Evolutionary conservation across 495 filamentous ascomycete species (phyloP), one percentile per base, ranked within the genome.

Genomic region (Neohortaea acidophila): DNA sequence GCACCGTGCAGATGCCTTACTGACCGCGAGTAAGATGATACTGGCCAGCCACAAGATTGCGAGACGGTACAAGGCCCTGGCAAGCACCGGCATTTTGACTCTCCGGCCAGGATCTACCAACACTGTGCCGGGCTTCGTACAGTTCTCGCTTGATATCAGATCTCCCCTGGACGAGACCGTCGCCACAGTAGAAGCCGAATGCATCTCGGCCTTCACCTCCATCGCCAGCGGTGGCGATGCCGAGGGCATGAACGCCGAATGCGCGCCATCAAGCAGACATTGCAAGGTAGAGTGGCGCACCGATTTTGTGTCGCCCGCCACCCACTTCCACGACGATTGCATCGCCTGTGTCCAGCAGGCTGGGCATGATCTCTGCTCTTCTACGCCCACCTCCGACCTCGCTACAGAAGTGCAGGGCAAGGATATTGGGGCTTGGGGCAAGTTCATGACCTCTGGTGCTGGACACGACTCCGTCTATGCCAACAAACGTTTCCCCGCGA

Each of bases 131-230:
- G 77, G 77, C 0, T 50, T 56, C 8, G 80, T 83, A 24, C 65
- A 64, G 26, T 84, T 85, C 52, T 72, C 66, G 9, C 65, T 86
- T 11, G 82, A 89, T 47, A 68, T 86, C 31, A 73, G 82, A 14
- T 67, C 73, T 0, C 70, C 70, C 0, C 54, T 70, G 25, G 73
- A 79, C 44, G 59, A 56, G 14, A 66, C 65, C 4, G 61, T 85
- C 2, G 58, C 64, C 6, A 51, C 57, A 18, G 58, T 82, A n/a
- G 70, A 77, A 48, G 47, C 63, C n/a, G 49, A 62, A 23, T 57
- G 77, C 48, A 62, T 56, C 18, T 43, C 47, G 3, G 70, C 69
- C n/a, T 81, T 81, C 46, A 56, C 63, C 12, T 51, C 45, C 6
- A 74, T 81, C 38, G 73, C 71, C 5, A 58, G 60, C 2, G 66